Conservation (phyloP, 2,329 filamentous ascomycete species). For the Saccharata proteae region DNA sequence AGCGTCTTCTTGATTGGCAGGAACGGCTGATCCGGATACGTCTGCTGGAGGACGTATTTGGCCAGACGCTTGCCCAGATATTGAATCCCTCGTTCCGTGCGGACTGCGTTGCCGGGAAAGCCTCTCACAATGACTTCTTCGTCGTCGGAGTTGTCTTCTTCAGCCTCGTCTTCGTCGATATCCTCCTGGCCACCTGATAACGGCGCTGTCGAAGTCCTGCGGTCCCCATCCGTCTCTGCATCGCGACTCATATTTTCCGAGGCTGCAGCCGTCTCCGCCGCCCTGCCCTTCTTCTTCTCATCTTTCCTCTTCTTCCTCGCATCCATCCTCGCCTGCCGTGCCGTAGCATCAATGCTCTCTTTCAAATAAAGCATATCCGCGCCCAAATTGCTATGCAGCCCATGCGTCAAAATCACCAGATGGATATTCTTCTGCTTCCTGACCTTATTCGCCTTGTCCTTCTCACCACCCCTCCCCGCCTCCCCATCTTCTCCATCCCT, state of each 20-base stretch:
- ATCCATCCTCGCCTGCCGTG: slow-evolving; percentile 59
- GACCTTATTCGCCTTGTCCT: slow-evolving; percentile 8
- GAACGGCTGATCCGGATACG: slow-evolving; percentile 87
- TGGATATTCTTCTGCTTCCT: slow-evolving; percentile 69
- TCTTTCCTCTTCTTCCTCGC: slow-evolving; percentile 44
- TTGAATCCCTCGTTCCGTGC: slow-evolving; percentile 90
- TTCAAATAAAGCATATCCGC: slow-evolving; percentile 96
- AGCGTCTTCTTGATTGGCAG: slow-evolving; percentile 52
- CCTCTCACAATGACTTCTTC: slow-evolving; percentile 83
- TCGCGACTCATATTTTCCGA: slow-evolving; percentile 1
- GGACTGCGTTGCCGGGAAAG: slow-evolving; percentile 78
- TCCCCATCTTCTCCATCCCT: slow-evolving; percentile 19
- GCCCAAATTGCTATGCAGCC: slow-evolving; percentile 87
- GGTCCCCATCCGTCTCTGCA: slow-evolving; percentile 9
- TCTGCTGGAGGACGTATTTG: slow-evolving; percentile 78
- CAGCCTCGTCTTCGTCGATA: slow-evolving; percentile 21
- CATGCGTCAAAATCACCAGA: slow-evolving; percentile 85
- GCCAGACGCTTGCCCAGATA: slow-evolving; percentile 91
- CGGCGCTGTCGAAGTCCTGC: slow-evolving; percentile 29
- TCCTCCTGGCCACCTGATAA: slow-evolving; percentile 39
- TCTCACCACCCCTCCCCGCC: slow-evolving; percentile 10
- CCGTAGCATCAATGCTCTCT: slow-evolving; percentile 84
- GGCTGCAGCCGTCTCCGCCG: slow-evolving; percentile 2
- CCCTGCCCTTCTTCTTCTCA: slow-evolving; percentile 11
- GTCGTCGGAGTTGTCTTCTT: slow-evolving; percentile 54